These are phyloP conservation scores for Monilinia polystroma DNA, from an alignment of 2,329 filamentous ascomycete genomes.

Conservation along the genomic window DNA sequence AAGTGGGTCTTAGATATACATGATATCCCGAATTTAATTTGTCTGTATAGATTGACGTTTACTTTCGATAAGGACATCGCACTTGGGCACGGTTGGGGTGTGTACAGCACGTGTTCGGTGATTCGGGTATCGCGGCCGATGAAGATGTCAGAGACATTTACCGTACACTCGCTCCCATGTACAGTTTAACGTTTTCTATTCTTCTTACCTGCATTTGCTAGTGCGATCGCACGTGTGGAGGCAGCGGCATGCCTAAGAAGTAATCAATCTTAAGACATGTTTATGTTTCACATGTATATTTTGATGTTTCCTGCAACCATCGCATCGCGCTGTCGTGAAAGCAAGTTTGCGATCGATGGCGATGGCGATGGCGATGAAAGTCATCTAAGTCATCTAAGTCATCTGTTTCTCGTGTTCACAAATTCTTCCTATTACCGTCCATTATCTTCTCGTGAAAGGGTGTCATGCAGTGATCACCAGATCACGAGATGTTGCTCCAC, in stretches of 20 bases:
- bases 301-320: background rate
- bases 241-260: slow-evolving; percentile 2
- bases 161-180: background rate
- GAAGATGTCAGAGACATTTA: slow-evolving; percentile 6
- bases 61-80: background rate
- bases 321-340: slow-evolving; percentile 15
- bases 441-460: background rate
- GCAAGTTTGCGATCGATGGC: slow-evolving; percentile 13
- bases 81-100: background rate
- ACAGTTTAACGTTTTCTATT: background rate
- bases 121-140: background rate
- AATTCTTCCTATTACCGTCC: background rate
- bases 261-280: slow-evolving; percentile 13
- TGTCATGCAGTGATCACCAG: slow-evolving; percentile 17
- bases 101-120: slow-evolving; percentile 12
- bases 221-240: background rate
- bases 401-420: slow-evolving; percentile 11
- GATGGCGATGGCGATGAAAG: slow-evolving; percentile 1
- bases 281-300: slow-evolving; percentile 1
- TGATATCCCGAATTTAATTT: no score
- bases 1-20: background rate
- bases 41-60: background rate
- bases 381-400: background rate
- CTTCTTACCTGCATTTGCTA: background rate
- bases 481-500: slow-evolving; percentile 18